Percentiles rank a stretch among this genome's conserved stretches.
Evolutionary conservation across 176 grass and related monocot genomes (phyloP).

Genomic region (Lolium multiflorum): DNA sequence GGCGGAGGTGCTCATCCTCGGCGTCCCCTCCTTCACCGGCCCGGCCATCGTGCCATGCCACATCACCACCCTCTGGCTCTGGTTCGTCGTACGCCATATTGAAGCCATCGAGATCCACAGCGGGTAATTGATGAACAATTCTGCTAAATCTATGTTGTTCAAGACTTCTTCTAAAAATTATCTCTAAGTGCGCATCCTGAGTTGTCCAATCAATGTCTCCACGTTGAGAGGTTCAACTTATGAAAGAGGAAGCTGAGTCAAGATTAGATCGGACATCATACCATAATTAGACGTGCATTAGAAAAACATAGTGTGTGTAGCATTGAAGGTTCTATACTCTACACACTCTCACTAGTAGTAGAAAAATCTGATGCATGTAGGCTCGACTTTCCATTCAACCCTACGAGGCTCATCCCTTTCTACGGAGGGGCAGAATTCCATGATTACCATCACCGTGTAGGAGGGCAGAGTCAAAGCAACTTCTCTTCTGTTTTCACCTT

Average conservation of each 20-base stretch:
- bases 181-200: too few relatives aligned
- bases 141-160: neutral
- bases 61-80: constrained; percentile 66
- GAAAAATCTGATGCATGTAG: neutral
- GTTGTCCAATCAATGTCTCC: too few relatives aligned
- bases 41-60: constrained; percentile 65
- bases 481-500: constrained; percentile 69
- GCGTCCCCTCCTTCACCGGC: constrained; percentile 54
- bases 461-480: constrained; percentile 60
- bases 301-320: too few relatives aligned
- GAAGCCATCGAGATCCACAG: constrained; percentile 67
- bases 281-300: too few relatives aligned
- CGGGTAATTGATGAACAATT: constrained; percentile 43
- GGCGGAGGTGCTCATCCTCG: constrained; percentile 57
- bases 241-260: too few relatives aligned
- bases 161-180: too few relatives aligned
- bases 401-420: constrained; percentile 61
- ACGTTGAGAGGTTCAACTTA: too few relatives aligned
- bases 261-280: too few relatives aligned
- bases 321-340: too few relatives aligned
- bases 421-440: constrained; percentile 63
- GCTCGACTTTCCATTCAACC: constrained; percentile 60
- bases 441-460: constrained; percentile 75
- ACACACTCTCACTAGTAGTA: too few relatives aligned
- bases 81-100: constrained; percentile 50